Percentiles rank a stretch among this genome's conserved stretches.
These are phyloP conservation scores for Batkoa obscura DNA, from an alignment of 371 early-diverging fungal genomes.

Conservation along the genomic window DNA sequence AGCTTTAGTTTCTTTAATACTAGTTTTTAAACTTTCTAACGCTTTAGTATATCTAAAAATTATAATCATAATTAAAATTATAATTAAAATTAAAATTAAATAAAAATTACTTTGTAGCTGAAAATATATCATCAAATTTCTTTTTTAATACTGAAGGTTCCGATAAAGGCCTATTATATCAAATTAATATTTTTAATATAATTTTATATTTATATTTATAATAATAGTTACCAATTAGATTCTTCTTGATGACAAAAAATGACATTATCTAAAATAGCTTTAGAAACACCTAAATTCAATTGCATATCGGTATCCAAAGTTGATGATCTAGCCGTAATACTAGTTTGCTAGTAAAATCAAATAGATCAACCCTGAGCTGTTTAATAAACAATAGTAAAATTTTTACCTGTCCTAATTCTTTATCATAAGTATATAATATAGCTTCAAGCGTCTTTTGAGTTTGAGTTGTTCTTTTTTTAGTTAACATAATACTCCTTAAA, in stretches of 20 bases:
- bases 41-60: neutral
- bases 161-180: constrained; percentile 54
- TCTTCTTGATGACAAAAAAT: constrained; percentile 99
- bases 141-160: constrained; percentile 89
- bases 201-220: neutral
- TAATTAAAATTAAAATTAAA: constrained; percentile 7
- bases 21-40: neutral
- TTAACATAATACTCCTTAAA: constrained; percentile 59
- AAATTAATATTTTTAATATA: too few species aligned
- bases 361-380: neutral
- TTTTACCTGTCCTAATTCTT: constrained; percentile 34
- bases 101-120: constrained; percentile 30
- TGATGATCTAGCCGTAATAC: constrained; percentile 61
- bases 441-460: constrained; percentile 74
- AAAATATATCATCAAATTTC: constrained; percentile 98
- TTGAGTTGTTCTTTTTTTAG: constrained; percentile 37
- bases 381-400: neutral
- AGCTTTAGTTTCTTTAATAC: neutral
- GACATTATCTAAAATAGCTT: constrained; percentile 93
- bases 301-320: constrained; percentile 81
- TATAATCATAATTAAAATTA: neutral
- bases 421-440: constrained; percentile 32
- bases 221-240: constrained; percentile 57
- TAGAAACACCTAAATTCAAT: constrained; percentile 69
- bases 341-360: constrained; percentile 22